A percentile compares a stretch with the other conserved stretches of the same genome.
These are phyloP conservation scores for Hypoxylon sp. DNA, from an alignment of 2,329 filamentous ascomycete species.

Conservation along the genomic window DNA sequence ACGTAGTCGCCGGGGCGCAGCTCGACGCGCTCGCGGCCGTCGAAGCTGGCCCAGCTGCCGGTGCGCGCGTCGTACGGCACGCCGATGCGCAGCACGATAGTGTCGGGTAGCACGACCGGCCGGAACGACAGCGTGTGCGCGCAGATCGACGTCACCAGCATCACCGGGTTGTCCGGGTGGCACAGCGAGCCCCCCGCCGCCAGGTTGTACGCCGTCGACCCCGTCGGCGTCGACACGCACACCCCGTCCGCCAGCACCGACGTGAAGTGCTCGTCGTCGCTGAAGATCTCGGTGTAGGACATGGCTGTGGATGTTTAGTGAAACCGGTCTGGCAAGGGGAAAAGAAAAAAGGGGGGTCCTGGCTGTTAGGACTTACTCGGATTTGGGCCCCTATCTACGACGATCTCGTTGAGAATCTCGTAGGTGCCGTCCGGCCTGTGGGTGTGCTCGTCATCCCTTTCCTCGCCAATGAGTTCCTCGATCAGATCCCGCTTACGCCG, in stretches of 20 bases:
- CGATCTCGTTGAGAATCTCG: slow-evolving; percentile 96
- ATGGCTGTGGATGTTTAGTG: slow-evolving; percentile 67
- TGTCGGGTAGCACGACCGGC: slow-evolving; percentile 96
- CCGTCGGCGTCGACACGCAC: slow-evolving; percentile 92
- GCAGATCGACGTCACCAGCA: slow-evolving; percentile 92
- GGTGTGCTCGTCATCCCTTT: slow-evolving; percentile 82
- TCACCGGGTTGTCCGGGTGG: slow-evolving; percentile 95
- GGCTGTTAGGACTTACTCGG: slow-evolving; percentile 72
- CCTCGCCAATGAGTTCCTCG: slow-evolving; percentile 88
- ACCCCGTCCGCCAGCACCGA: slow-evolving; percentile 92
- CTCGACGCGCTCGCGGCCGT: slow-evolving; percentile 88
- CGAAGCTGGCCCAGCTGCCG: slow-evolving; percentile 96
- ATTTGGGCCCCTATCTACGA: slow-evolving; percentile 92
- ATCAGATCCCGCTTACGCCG: slow-evolving; percentile 72
- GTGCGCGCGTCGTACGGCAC: slow-evolving; percentile 94
- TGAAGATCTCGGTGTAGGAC: slow-evolving; percentile 91
- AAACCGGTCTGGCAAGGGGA: background rate
- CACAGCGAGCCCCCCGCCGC: slow-evolving; percentile 94
- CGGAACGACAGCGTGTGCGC: slow-evolving; percentile 94
- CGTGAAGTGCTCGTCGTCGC: slow-evolving; percentile 94
- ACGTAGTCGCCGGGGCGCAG: slow-evolving; percentile 82
- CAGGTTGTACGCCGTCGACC: slow-evolving; percentile 94
- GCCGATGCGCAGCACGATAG: slow-evolving; percentile 88
- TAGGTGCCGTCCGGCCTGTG: slow-evolving; percentile 84
- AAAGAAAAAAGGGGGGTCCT: too few species aligned